These are phyloP conservation scores for Gossypium thurberi DNA, from an alignment of 345 rosid genomes.

Conservation along the genomic window DNA sequence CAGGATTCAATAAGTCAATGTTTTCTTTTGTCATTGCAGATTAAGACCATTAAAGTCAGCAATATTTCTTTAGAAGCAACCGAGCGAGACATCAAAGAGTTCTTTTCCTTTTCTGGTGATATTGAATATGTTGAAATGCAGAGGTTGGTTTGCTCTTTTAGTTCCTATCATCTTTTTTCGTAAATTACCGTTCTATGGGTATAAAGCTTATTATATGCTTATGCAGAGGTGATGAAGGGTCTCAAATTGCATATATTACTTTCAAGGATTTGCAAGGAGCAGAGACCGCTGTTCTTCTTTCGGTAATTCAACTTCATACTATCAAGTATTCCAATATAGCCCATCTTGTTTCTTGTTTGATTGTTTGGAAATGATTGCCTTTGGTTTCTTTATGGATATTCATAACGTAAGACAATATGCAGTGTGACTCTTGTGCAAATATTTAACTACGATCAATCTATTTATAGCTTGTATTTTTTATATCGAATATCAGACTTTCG, in stretches of 20 bases:
- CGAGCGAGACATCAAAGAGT: conserved; percentile 63
- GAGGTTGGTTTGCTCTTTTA: conserved; percentile 34
- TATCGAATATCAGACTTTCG: neutral
- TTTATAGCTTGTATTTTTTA: neutral
- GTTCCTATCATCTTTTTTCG: conserved; percentile 7
- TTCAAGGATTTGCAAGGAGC: conserved; percentile 88
- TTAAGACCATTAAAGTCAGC: conserved; percentile 54
- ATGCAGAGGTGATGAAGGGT: conserved; percentile 54
- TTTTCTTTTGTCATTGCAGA: conserved; percentile 28
- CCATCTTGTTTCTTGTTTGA: neutral
- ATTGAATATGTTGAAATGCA: conserved; percentile 57
- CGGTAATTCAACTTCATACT: conserved; percentile 36
- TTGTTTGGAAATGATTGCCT: neutral
- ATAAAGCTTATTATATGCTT: conserved; percentile 13
- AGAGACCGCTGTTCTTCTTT: conserved; percentile 81
- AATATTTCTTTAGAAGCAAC: conserved; percentile 70
- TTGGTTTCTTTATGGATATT: neutral
- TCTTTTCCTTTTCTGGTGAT: conserved; percentile 84
- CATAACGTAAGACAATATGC: neutral
- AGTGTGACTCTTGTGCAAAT: neutral
- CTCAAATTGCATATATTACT: conserved; percentile 70
- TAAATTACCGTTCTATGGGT: neutral
- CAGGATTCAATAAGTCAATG: neutral
- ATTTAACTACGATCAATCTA: neutral
- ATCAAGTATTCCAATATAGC: neutral